Base-by-base conservation (phyloP, 768 basidiomycete genomes). In the Suillus placidus region DNA sequence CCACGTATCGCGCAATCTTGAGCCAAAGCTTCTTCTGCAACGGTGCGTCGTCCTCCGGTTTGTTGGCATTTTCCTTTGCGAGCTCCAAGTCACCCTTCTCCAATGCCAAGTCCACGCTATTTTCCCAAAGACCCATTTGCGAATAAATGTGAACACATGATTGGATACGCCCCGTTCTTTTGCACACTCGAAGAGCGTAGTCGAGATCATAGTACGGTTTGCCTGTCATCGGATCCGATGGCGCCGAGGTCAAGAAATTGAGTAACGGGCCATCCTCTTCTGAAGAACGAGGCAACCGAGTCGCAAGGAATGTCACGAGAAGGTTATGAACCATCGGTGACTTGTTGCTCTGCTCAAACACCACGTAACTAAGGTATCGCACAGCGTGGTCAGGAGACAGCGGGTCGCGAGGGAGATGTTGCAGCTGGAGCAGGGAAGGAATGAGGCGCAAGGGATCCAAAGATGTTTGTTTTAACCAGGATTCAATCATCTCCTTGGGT, bases 1-100 rank as follows among this genome's bases (percentile, higher is more conserved):
- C 96, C 51, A 99, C 96, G 78, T 96, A 96, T 68, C 91, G 92
- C n/a, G 97, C 97, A 70, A 99, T 95, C 81, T 98, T 99, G 62
- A 99, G 81, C 97, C 97, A 99, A 61, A 99, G 81, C 77, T 95
- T 95, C 82, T 97, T 99, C 67, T 93, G 81, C 68, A 98, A 73
- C 40, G 86, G 85, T 61, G 87, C 87, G 72, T 99, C 96, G 66
- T 95, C 95, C 70, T 93, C 94, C 9, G 94, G 95, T 85, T 91
- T 91, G 74, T 99, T 94, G 4, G 97, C 97, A 70, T 97, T 96
- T 69, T 91, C 86, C 80, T 94, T 97, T 9, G 97, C 97, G 32
- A 99, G 81, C 68, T 99, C 97, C 64, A 99, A 75, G 73, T 99
- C 97, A 7, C 95, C 97, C 74, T 95, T 95, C 75, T 93, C 88